A percentile compares a stretch with the other conserved stretches of the same genome.
These are phyloP conservation scores for Fraxinus floribunda DNA, from an alignment of 305 asterid genomes.

Conservation along the genomic window DNA sequence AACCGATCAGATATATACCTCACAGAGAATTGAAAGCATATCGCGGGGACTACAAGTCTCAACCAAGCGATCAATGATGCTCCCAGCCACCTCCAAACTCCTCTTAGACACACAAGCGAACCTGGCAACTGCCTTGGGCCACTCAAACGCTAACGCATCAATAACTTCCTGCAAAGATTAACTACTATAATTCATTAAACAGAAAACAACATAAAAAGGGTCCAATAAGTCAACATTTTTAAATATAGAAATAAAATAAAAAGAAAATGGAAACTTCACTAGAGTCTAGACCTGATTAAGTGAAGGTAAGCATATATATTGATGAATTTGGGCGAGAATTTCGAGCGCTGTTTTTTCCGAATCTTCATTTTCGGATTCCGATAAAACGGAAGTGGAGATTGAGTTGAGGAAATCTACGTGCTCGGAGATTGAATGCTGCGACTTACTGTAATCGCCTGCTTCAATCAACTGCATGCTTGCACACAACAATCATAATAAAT, in stretches of 20 bases:
- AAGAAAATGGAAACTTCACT: slow-evolving; percentile 6
- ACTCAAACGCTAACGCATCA: slow-evolving; percentile 67
- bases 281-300: slow-evolving; percentile 52
- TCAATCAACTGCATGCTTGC: slow-evolving; percentile 45
- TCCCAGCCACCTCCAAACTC: slow-evolving; percentile 54
- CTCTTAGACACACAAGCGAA: slow-evolving; percentile 54
- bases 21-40: slow-evolving; percentile 82
- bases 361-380: slow-evolving; percentile 31
- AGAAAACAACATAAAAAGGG: background rate
- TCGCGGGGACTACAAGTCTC: slow-evolving; percentile 69
- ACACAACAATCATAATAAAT: slow-evolving; percentile 1
- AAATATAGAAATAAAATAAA: background rate
- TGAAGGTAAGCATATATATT: slow-evolving; percentile 36
- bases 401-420: slow-evolving; percentile 52
- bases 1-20: slow-evolving; percentile 39
- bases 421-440: slow-evolving; percentile 40
- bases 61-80: slow-evolving; percentile 44
- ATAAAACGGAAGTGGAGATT: slow-evolving; percentile 33
- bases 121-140: slow-evolving; percentile 67
- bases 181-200: background rate
- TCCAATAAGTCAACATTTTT: background rate
- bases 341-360: slow-evolving; percentile 37
- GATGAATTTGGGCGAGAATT: slow-evolving; percentile 49
- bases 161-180: slow-evolving; percentile 46
- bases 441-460: slow-evolving; percentile 42